Evolutionary conservation across 345 rosid species (phyloP).

Genomic region (Salix arbutifolia): DNA sequence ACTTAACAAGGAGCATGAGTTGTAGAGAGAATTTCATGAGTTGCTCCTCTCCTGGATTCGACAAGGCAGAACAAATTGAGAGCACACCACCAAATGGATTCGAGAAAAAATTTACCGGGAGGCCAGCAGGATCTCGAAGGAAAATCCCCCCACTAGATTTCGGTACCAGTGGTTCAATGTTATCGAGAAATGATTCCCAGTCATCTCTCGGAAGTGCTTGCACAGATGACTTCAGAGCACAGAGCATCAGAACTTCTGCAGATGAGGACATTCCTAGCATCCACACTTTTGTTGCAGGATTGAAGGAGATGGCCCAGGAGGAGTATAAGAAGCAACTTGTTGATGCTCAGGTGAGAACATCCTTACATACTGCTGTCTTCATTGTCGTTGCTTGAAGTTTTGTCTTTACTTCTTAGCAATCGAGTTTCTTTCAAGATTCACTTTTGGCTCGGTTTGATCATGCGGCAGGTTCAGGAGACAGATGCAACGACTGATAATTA

Average conservation of each 20-base stretch:
- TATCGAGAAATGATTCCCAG: constrained; percentile 69
- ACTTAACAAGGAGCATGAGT: constrained; percentile 55
- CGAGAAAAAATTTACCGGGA: constrained; percentile 57
- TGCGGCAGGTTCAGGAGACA: constrained; percentile 28
- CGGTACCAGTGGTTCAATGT: constrained; percentile 21
- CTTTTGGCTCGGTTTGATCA: constrained; percentile 7
- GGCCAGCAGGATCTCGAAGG: constrained; percentile 51
- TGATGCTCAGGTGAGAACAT: constrained; percentile 37
- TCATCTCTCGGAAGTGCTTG: constrained; percentile 74
- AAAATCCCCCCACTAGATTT: constrained; percentile 40
- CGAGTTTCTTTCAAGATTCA: not conserved
- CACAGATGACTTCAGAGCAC: constrained; percentile 35
- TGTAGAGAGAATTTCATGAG: constrained; percentile 41
- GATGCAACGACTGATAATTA: constrained; percentile 27
- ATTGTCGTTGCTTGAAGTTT: not conserved
- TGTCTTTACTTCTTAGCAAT: not conserved
- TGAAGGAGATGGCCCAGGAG: constrained; percentile 68
- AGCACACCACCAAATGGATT: constrained; percentile 64
- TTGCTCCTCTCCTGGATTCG: constrained; percentile 31
- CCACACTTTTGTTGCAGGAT: constrained; percentile 70
- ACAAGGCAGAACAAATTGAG: constrained; percentile 24
- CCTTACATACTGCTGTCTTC: not conserved
- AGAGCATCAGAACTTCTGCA: constrained; percentile 45
- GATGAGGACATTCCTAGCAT: constrained; percentile 73
- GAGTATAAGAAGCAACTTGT: constrained; percentile 44